These are phyloP conservation scores for Schizosaccharomyces osmophilus DNA, from an alignment of 805 yeast species.

Conservation along the genomic window DNA sequence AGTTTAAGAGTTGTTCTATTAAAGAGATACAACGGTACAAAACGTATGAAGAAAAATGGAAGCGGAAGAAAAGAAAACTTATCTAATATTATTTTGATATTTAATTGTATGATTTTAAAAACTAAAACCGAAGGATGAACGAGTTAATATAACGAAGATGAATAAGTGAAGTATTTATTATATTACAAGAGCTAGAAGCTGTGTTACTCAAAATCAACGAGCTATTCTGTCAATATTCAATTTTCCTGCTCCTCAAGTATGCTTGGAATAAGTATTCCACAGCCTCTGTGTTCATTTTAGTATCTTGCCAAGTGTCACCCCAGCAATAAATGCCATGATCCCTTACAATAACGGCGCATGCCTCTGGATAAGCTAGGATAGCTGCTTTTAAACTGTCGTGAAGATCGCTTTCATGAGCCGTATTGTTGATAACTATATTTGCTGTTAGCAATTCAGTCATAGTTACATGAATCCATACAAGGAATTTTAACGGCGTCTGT, in stretches of 20 bases:
- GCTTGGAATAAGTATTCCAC: conserved; percentile 39
- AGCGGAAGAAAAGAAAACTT: not conserved
- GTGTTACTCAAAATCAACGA: not conserved
- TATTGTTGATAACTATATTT: conserved; percentile 67
- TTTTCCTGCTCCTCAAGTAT: not conserved
- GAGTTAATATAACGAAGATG: not conserved
- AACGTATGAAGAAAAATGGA: not conserved
- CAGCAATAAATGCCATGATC: conserved; percentile 92
- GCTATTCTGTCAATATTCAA: not conserved
- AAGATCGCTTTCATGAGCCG: conserved; percentile 69
- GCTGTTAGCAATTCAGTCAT: conserved; percentile 42
- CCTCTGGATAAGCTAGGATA: conserved; percentile 41
- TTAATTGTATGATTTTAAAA: not conserved
- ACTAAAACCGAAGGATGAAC: not conserved
- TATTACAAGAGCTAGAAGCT: not conserved
- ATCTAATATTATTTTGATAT: too few relatives aligned
- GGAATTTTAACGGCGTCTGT: not conserved
- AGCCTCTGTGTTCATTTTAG: conserved; percentile 79
- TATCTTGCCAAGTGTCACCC: conserved; percentile 84
- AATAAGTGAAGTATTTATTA: not conserved
- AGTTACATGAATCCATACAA: conserved; percentile 47
- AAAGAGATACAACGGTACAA: not conserved
- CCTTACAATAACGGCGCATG: conserved; percentile 72
- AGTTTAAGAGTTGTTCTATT: too few relatives aligned
- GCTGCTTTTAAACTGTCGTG: conserved; percentile 40